Evolutionary conservation across 345 rosid species (phyloP).

Genomic region (Aquilaria yunnanensis): DNA sequence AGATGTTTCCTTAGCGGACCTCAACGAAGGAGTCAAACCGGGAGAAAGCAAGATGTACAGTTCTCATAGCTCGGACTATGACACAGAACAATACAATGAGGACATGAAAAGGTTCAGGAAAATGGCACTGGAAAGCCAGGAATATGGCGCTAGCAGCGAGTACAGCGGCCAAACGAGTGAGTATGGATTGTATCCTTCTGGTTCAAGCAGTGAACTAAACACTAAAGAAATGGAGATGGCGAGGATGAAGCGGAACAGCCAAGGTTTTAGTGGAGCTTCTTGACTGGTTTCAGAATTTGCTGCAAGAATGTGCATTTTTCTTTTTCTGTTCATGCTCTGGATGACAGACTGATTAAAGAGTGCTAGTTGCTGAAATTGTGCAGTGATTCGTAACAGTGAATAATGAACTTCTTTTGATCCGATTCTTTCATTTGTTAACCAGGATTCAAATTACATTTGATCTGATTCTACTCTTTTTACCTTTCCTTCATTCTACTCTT

Average conservation of each 20-base stretch:
- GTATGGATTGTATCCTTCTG: slow-evolving; percentile 66
- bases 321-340: background rate
- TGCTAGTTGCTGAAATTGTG: slow-evolving; percentile 4
- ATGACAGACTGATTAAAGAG: slow-evolving; percentile 10
- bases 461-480: no score
- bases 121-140: slow-evolving; percentile 62
- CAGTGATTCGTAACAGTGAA: no score
- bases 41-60: slow-evolving; percentile 50
- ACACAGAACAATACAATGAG: slow-evolving; percentile 60
- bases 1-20: slow-evolving; percentile 58
- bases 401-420: no score
- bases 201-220: slow-evolving; percentile 60
- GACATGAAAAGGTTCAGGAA: slow-evolving; percentile 75
- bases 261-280: slow-evolving; percentile 30
- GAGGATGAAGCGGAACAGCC: slow-evolving; percentile 35
- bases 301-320: slow-evolving; percentile 13
- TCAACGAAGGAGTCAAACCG: slow-evolving; percentile 62
- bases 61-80: slow-evolving; percentile 73
- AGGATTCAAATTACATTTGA: no score
- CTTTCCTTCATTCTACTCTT: no score
- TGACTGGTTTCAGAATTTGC: background rate
- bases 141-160: slow-evolving; percentile 63
- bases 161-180: slow-evolving; percentile 67
- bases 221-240: slow-evolving; percentile 56
- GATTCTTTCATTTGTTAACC: no score